These are phyloP conservation scores for Tylopilus subfusipes DNA, from an alignment of 768 basidiomycete genomes.

Conservation along the genomic window DNA sequence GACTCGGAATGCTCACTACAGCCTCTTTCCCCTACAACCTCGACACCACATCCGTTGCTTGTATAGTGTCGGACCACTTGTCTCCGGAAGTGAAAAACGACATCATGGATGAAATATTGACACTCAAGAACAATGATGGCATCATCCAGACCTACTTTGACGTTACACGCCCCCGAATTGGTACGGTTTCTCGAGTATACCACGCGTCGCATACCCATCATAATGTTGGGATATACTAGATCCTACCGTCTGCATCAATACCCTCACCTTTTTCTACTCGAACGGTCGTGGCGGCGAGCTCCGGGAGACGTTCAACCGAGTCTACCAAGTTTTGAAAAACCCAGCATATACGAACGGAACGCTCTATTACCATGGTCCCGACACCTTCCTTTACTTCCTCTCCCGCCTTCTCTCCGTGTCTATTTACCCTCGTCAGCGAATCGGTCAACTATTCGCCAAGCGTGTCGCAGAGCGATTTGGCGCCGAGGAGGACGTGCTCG, in stretches of 20 bases:
- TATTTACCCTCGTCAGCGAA: constrained; percentile 10
- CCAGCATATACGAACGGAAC: constrained; percentile 20
- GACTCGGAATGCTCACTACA: constrained; percentile 8
- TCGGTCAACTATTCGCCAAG: constrained; percentile 12
- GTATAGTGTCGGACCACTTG: constrained; percentile 13
- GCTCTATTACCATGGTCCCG: constrained; percentile 15
- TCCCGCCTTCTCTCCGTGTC: constrained; percentile 20
- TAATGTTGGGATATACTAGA: background rate
- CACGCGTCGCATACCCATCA: background rate
- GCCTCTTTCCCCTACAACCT: constrained; percentile 14
- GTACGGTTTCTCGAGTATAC: constrained; percentile 3
- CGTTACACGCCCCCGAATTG: constrained; percentile 18
- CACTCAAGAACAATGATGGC: constrained; percentile 15
- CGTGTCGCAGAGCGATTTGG: constrained; percentile 18
- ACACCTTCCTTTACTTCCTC: constrained; percentile 22
- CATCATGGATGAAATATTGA: constrained; percentile 21
- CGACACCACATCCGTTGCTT: constrained; percentile 20
- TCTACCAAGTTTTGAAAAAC: constrained; percentile 20
- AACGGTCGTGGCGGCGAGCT: constrained; percentile 20
- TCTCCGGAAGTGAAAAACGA: constrained; percentile 15
- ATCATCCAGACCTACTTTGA: constrained; percentile 23
- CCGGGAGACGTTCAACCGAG: constrained; percentile 22
- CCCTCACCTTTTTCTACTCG: constrained; percentile 20
- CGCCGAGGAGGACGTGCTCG: constrained; percentile 17
- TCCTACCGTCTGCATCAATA: constrained; percentile 18